A percentile compares a stretch with the other conserved stretches of the same genome.
Evolutionary conservation across 495 filamentous ascomycete genomes (phyloP).

Genomic region (Neurospora tetraspora): DNA sequence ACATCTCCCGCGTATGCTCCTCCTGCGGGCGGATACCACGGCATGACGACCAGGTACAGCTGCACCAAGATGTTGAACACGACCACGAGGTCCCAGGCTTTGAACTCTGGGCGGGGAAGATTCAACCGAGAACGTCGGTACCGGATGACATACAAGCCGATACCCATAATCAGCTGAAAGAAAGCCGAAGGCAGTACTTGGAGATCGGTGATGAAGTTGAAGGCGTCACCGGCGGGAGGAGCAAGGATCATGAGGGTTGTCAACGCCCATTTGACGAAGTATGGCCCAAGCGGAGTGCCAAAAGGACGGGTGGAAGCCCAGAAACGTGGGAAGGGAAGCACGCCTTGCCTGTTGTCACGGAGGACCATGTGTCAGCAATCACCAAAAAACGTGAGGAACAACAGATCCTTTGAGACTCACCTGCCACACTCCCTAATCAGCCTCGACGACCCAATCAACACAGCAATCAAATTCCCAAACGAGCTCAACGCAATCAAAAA

Average conservation of each 20-base stretch:
- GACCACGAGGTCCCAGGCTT: slow-evolving; percentile 43
- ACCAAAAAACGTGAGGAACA: neutral
- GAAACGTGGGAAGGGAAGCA: slow-evolving; percentile 51
- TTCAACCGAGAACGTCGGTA: slow-evolving; percentile 37
- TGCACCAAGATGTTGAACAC: slow-evolving; percentile 46
- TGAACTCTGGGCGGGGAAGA: slow-evolving; percentile 36
- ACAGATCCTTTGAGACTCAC: slow-evolving; percentile 6
- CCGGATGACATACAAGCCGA: slow-evolving; percentile 46
- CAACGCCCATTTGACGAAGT: slow-evolving; percentile 46
- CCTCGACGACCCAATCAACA: slow-evolving; percentile 47
- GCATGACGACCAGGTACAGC: slow-evolving; percentile 48
- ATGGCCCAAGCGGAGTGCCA: slow-evolving; percentile 51
- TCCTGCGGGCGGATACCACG: slow-evolving; percentile 53
- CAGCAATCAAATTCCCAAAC: slow-evolving; percentile 54
- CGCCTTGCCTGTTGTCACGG: slow-evolving; percentile 42
- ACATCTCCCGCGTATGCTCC: slow-evolving; percentile 49
- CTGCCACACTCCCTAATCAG: slow-evolving; percentile 51
- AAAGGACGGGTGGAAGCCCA: slow-evolving; percentile 57
- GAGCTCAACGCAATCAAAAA: slow-evolving; percentile 53
- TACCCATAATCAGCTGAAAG: slow-evolving; percentile 43
- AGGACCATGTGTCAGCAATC: neutral
- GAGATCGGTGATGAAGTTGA: slow-evolving; percentile 54
- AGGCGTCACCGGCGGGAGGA: slow-evolving; percentile 58
- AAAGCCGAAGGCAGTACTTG: slow-evolving; percentile 40
- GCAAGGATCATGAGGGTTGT: slow-evolving; percentile 57